Base-by-base conservation (phyloP, 2,329 filamentous ascomycete genomes). In the Fonsecaea monophora region DNA sequence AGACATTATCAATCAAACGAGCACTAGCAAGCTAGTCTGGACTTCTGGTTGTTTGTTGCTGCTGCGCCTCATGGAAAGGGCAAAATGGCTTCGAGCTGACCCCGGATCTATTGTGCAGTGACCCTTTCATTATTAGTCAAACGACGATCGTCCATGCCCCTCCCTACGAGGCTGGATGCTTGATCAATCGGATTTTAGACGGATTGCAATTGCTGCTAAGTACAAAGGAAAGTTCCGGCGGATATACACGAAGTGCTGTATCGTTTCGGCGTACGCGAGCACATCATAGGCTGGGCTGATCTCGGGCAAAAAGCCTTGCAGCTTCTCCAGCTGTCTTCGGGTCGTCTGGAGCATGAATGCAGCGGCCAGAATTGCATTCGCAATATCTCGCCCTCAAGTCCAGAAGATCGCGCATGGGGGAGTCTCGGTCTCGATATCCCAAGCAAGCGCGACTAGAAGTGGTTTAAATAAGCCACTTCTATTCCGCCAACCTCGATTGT, bases 221-320 rank as follows among this genome's bases (percentile, higher is more conserved):
- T 4, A 30, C 21, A 10, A 13, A 48, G 38, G 56, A 37, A 18
- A 32, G 15, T 45, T 59, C 56, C 56, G 56, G 13, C 38, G 56
- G 37, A 59, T 59, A 25, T n/a, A 45, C 15, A 18, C 21, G 45
- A 50, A 4, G 18, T 12, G 45, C 1, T 50, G 21, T 13, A 25
- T 50, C 45, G 45, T 5, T 50, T 30, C 45, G 21, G 45, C 21
- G 25, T 8, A 13, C 9, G 21, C 18, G 10, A 50, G 45, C 21
- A 25, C 21, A 3, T 18, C 25, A 59, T 59, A 34, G 56, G 56
- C 42, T 48, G 56, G 56, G 12, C 35, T 9, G 12, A 59, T 59
- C 25, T 59, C 56, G 56, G 56, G 30, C 38, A 50, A 48, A 58
- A 42, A 32, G 25, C 56, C 56, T 45, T 42, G 38, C 38, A 40